A percentile compares a stretch with the other conserved stretches of the same genome.
Conservation (phyloP, 2,329 filamentous ascomycete genomes). For the Calonectria multiphialidica region DNA sequence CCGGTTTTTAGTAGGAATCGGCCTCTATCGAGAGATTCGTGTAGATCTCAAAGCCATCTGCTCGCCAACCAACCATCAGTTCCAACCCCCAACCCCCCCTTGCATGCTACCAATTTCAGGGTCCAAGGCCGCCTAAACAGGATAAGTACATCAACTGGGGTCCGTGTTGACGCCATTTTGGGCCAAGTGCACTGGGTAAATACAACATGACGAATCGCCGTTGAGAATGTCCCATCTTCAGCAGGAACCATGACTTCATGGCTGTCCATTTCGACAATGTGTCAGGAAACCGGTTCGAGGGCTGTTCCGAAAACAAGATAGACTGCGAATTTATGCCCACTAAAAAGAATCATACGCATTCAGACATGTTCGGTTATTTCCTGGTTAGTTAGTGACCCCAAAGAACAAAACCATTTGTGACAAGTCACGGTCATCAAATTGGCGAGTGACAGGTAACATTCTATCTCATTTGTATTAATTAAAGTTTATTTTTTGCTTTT, state of each 20-base stretch:
- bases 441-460: too few relatives aligned
- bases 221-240: not conserved
- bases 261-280: slow-evolving; percentile 3
- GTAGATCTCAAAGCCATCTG: not conserved
- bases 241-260: slow-evolving; percentile 39
- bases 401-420: too few relatives aligned
- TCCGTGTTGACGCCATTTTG: not conserved
- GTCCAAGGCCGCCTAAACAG: slow-evolving; percentile 11
- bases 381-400: too few relatives aligned
- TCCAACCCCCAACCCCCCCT: not conserved
- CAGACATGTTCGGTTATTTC: not conserved
- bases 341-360: not conserved
- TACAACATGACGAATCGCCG: not conserved
- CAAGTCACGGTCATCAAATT: too few relatives aligned
- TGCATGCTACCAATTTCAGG: not conserved
- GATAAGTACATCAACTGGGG: slow-evolving; percentile 32
- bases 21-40: not conserved
- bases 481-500: too few relatives aligned
- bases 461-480: too few relatives aligned
- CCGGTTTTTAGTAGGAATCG: not conserved
- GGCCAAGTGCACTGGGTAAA: not conserved
- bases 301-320: not conserved
- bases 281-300: not conserved
- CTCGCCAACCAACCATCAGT: not conserved
- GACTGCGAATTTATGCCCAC: not conserved